Evolutionary conservation across 2,329 filamentous ascomycete genomes (phyloP), one percentile per base, ranked within the genome.

Genomic region (Pseudonectria buxi): DNA sequence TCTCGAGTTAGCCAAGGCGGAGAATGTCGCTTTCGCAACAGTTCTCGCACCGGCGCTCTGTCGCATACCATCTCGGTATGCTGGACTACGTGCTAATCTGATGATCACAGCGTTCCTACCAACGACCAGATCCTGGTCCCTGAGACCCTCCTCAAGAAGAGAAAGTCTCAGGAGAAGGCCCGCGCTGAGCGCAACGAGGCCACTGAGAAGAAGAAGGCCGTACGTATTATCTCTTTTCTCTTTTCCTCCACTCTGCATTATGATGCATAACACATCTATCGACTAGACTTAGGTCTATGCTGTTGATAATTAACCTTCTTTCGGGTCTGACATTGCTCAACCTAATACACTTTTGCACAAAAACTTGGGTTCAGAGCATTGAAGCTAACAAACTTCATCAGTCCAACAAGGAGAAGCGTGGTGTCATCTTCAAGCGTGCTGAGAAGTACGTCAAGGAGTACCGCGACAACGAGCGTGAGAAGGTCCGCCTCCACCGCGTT

Each of bases 381-480:
- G 39, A 40, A 56, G 18, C 63, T 71, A 49, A 72, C 61, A 51
- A 52, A 54, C 51, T 46, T 45, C 30, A 48, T 61, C 58, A 98
- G 87, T 82, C 86, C 75, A 92, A 86, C 80, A 98, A 96, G 82
- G 84, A 94, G 77, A 98, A 96, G 86, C 89, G 92, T 63, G 75
- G 77, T 56, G 85, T 90, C 64, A 95, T 98, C 83, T 98, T 98
- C 87, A 95, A 96, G 83, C 89, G 92, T 70, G 92, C 92, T 59
- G 92, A 98, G 80, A 89, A 92, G 72, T 98, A 98, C 76, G 88
- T 98, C 61, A 90, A 94, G 79, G 92, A 98, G 77, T 98, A 98
- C 81, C 92, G 90, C 57, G 88, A 95, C 69, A 81, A 80, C 41
- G 92, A 98, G 84, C 88, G 89, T 58, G 92, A 98, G 83, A 94